Evolutionary conservation across 129 eudicot genomes (phyloP).

Genomic region (Flaveria sonorensis): DNA sequence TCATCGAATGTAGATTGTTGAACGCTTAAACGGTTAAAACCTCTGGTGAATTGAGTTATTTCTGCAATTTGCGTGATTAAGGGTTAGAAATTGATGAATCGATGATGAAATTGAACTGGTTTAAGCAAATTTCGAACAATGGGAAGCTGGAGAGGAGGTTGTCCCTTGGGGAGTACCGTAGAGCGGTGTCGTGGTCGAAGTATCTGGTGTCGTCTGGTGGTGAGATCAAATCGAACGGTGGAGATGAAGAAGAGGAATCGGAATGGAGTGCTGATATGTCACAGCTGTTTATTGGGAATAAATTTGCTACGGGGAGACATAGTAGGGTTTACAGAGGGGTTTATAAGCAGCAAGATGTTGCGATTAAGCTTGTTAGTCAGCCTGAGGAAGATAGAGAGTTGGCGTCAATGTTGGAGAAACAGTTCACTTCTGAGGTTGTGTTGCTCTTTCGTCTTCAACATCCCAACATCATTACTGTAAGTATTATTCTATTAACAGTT

Average conservation of each 20-base stretch:
- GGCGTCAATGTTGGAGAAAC: conserved; percentile 74
- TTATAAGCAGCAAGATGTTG: conserved; percentile 81
- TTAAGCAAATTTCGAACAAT: conserved; percentile 69
- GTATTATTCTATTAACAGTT: conserved; percentile 1
- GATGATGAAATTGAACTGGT: conserved; percentile 82
- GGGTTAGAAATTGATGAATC: conserved; percentile 32
- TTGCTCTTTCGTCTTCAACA: conserved; percentile 75
- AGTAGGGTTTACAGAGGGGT: conserved; percentile 94
- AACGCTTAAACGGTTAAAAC: background rate
- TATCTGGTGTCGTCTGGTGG: conserved; percentile 84
- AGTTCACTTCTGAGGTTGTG: conserved; percentile 82
- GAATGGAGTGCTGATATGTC: conserved; percentile 99
- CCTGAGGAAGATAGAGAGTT: conserved; percentile 90
- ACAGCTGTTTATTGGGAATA: conserved; percentile 75
- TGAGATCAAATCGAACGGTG: conserved; percentile 76
- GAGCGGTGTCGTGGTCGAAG: conserved; percentile 96
- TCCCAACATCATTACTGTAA: conserved; percentile 89
- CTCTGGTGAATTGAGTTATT: background rate
- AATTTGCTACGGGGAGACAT: conserved; percentile 87
- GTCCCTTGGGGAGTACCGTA: conserved; percentile 75
- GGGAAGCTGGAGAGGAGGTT: conserved; percentile 74
- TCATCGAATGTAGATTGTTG: conserved; percentile 16
- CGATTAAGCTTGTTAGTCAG: conserved; percentile 94
- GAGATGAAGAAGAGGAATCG: conserved; percentile 64
- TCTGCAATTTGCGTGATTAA: background rate